Conservation (phyloP, 495 filamentous ascomycete genomes). For the Penicillium subrubescens region DNA sequence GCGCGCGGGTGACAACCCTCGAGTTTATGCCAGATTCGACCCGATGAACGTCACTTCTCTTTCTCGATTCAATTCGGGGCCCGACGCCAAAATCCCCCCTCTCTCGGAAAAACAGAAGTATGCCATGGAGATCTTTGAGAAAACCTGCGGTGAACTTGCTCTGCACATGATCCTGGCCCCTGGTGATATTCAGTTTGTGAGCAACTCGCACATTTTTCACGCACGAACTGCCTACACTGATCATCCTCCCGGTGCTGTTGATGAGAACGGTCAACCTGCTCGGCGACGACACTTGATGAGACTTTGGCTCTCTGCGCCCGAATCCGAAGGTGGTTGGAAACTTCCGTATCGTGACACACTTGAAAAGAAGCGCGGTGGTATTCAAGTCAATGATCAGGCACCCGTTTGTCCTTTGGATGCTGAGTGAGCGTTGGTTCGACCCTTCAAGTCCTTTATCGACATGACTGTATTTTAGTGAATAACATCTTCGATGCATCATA, state of each 20-base stretch:
- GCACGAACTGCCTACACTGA: conserved; percentile 66
- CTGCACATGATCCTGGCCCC: conserved; percentile 73
- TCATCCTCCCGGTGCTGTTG: conserved; percentile 46
- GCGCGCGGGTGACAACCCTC: conserved; percentile 28
- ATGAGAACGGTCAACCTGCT: conserved; percentile 37
- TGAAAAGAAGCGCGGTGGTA: conserved; percentile 77
- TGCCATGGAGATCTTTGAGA: conserved; percentile 62
- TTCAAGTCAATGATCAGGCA: conserved; percentile 74
- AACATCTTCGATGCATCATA: too few relatives aligned
- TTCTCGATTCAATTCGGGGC: conserved; percentile 58
- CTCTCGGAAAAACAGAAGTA: conserved; percentile 61
- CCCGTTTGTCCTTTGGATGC: conserved; percentile 66
- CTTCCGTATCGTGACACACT: conserved; percentile 71
- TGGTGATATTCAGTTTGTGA: conserved; percentile 73
- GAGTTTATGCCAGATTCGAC: conserved; percentile 57
- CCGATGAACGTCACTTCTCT: conserved; percentile 70
- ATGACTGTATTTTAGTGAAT: background rate
- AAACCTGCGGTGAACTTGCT: conserved; percentile 60
- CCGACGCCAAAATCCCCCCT: conserved; percentile 54
- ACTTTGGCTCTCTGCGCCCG: conserved; percentile 75
- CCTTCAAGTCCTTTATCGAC: background rate
- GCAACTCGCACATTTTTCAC: conserved; percentile 65
- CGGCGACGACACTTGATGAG: conserved; percentile 74
- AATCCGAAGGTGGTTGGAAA: conserved; percentile 78
- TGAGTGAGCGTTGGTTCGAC: conserved; percentile 43